Base-by-base conservation (phyloP, 352 stramenopile genomes). In the Chrysophaeum taylorii region DNA sequence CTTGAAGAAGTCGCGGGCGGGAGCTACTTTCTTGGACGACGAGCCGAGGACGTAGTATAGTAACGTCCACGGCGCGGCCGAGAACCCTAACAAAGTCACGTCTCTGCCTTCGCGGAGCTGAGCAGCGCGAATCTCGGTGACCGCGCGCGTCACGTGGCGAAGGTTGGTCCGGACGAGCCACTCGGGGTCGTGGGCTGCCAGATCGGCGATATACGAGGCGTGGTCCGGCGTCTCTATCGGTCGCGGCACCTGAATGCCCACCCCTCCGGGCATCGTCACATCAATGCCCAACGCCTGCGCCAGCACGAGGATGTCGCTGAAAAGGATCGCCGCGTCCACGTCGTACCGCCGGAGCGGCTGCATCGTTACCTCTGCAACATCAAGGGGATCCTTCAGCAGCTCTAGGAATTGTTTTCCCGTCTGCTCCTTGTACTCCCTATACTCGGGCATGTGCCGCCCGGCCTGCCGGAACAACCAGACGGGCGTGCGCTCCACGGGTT, bases 11-110 rank as follows among this genome's bases (percentile, higher is more conserved):
- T 88, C 87, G 82, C 96, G 93, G 57, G 94, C 88, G 72, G 94
- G 84, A 27, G 89, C 83, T 72, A 91, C 92, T 60, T 96, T 98
- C 75, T 94, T 94, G 41, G 89, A 93, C 31, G 91, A 91, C 70
- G 93, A 94, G 61, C 97, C 94, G 33, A 98, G 92, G 92, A 98
- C 98, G 84, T 99, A 99, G 82, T 91, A 97, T 61, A 98, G 84
- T 48, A 99, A 85, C 39, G 94, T 99, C 71, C 95, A 93, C 16
- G 94, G 94, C 21, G 86, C 94, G 36, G 93, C 94, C n/a, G 89
- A 92, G 78, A 99, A 99, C 50, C 94, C 94, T 75, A 98, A 97
- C 0, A 99, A 80, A n/a, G 91, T 81, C 37, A 87, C 86, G 43
- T 94, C 85, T 71, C 95, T 89, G 69, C 89, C 81, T 73, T 94